Conservation (phyloP, 2,329 filamentous ascomycete genomes). For the Cordyceps cicadae region DNA sequence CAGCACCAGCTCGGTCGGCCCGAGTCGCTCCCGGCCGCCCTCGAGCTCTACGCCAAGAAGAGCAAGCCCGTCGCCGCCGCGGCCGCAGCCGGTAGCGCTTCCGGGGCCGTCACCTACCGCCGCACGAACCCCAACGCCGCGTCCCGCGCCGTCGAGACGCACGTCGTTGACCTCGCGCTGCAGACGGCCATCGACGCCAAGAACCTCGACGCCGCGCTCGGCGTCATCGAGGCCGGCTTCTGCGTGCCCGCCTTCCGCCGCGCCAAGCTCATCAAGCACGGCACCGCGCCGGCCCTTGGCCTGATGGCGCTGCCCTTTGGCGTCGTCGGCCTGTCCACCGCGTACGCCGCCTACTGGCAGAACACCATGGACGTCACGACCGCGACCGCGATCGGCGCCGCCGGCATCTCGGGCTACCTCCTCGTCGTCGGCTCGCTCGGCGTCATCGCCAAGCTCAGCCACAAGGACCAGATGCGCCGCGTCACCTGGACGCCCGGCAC, state of each 20-base stretch:
- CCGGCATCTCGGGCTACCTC: constrained; percentile 75
- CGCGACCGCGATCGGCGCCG: constrained; percentile 71
- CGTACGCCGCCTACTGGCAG: constrained; percentile 34
- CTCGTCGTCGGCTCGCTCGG: constrained; percentile 74
- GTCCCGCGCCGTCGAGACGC: constrained; percentile 62
- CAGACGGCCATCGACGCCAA: constrained; percentile 70
- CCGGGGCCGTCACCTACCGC: constrained; percentile 47
- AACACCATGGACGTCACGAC: constrained; percentile 68
- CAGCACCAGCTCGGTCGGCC: constrained; percentile 66
- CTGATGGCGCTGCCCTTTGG: constrained; percentile 55
- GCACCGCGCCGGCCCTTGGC: constrained; percentile 50
- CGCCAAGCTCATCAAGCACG: constrained; percentile 58
- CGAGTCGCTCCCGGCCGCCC: constrained; percentile 68
- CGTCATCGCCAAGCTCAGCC: constrained; percentile 72
- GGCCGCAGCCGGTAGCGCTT: constrained; percentile 24
- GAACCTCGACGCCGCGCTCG: constrained; percentile 69
- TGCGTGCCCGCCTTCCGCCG: constrained; percentile 57
- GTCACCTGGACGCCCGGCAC: constrained; percentile 85
- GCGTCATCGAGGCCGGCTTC: constrained; percentile 64
- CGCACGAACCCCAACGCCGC: constrained; percentile 59
- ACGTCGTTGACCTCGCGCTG: constrained; percentile 65
- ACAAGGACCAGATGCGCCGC: constrained; percentile 90
- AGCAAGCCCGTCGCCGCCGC: constrained; percentile 57
- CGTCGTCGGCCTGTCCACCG: constrained; percentile 60
- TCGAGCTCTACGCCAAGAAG: constrained; percentile 78